Evolutionary conservation across 352 stramenopile genomes (phyloP).

Genomic region (Chrysophaeum taylorii): DNA sequence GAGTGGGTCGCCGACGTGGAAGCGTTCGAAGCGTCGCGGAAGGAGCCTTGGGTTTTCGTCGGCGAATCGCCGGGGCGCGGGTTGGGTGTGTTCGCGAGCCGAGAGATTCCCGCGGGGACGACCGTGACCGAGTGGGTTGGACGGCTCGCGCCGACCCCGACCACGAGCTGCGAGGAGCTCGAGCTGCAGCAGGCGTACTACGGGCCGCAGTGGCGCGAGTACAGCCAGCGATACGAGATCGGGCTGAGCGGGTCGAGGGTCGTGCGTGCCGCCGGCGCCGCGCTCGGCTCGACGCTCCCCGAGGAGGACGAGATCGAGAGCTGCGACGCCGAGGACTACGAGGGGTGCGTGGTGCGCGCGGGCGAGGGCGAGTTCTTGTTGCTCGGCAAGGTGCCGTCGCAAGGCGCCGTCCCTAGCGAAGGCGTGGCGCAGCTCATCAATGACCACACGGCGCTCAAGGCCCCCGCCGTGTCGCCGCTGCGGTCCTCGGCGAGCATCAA

Average conservation of each 20-base stretch:
- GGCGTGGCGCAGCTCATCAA: slow-evolving; percentile 14
- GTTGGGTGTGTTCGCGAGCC: background rate
- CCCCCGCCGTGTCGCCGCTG: background rate
- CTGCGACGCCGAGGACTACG: background rate
- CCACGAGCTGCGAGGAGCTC: background rate
- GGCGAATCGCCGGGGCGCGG: background rate
- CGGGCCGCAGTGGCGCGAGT: background rate
- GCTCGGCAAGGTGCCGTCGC: background rate
- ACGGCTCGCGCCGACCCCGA: background rate
- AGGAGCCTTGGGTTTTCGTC: background rate
- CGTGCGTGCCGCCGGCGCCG: background rate
- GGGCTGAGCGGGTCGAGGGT: background rate
- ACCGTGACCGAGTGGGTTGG: slow-evolving; percentile 7
- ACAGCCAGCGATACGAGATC: slow-evolving; percentile 12
- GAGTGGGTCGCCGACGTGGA: slow-evolving; percentile 4
- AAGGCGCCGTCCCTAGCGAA: background rate
- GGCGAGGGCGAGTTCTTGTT: background rate
- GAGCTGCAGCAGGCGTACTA: slow-evolving; percentile 12
- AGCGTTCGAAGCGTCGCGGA: background rate
- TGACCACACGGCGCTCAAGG: slow-evolving; percentile 3
- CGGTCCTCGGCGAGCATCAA: background rate
- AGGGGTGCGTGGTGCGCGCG: background rate
- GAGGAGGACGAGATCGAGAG: background rate
- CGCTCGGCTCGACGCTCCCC: background rate
- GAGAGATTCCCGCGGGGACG: background rate